Conservation (phyloP, 1,284 basidiomycete species). For the Mycena sp. region DNA sequence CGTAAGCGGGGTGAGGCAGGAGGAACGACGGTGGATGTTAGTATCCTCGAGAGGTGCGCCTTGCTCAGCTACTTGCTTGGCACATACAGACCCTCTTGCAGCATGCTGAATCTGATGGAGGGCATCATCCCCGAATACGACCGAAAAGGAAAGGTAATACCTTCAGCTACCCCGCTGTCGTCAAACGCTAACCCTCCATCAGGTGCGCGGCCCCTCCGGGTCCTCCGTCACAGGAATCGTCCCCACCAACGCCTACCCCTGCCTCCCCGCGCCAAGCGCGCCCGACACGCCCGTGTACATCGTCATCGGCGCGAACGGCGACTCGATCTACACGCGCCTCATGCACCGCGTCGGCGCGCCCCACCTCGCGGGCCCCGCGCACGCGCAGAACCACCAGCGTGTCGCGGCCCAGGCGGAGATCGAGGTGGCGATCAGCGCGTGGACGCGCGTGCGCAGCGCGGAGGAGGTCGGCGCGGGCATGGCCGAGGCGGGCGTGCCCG, state of each 20-base stretch:
- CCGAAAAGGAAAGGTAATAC: constrained; percentile 66
- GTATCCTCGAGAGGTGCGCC: constrained; percentile 72
- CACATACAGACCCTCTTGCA: constrained; percentile 33
- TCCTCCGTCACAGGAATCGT: constrained; percentile 79
- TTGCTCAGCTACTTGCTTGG: background rate
- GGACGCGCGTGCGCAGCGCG: constrained; percentile 59
- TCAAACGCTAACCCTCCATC: background rate
- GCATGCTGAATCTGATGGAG: constrained; percentile 81
- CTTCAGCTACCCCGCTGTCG: background rate
- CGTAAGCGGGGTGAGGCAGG: constrained; percentile 45
- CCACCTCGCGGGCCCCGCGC: constrained; percentile 65
- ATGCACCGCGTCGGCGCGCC: constrained; percentile 67
- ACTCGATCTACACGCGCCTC: constrained; percentile 71
- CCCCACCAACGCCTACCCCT: constrained; percentile 77
- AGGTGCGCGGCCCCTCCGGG: constrained; percentile 76
- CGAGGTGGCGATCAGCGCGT: constrained; percentile 66
- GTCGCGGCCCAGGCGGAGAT: constrained; percentile 67
- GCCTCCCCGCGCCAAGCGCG: constrained; percentile 54
- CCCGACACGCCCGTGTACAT: constrained; percentile 60
- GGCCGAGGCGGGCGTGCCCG: constrained; percentile 61
- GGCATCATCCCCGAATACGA: constrained; percentile 81
- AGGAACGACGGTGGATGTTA: constrained; percentile 75
- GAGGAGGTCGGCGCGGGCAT: constrained; percentile 56
- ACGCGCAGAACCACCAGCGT: constrained; percentile 69
- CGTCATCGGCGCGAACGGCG: constrained; percentile 77